A percentile compares a stretch with the other conserved stretches of the same genome.
Conservation (phyloP, 768 basidiomycete genomes). For the Erythrobasidium yunnanense region DNA sequence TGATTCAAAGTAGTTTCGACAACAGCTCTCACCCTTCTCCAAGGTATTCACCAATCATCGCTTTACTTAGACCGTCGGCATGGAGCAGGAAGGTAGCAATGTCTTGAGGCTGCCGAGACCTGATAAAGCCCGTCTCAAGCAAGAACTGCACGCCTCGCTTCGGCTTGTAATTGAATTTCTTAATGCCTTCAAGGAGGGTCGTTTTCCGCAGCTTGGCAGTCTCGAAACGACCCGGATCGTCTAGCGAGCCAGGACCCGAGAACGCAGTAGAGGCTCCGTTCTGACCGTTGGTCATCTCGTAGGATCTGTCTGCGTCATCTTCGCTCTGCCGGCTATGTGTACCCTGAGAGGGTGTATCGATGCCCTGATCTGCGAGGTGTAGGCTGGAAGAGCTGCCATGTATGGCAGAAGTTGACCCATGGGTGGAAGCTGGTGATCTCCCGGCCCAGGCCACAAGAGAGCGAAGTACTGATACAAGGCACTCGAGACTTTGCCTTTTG, state of each 20-base stretch:
- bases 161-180: constrained; percentile 97
- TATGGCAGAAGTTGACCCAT: too few species aligned
- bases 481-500: constrained; percentile 85
- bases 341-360: constrained; percentile 32
- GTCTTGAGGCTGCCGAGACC: constrained; percentile 57
- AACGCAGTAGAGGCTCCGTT: neutral
- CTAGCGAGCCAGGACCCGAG: constrained; percentile 59
- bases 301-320: constrained; percentile 10
- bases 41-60: constrained; percentile 93
- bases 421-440: constrained; percentile 7
- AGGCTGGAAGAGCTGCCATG: too few species aligned
- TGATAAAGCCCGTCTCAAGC: constrained; percentile 75
- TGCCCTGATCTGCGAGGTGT: constrained; percentile 8
- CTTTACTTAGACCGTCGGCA: constrained; percentile 86
- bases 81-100: constrained; percentile 73
- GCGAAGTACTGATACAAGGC: constrained; percentile 72
- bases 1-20: neutral
- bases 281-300: neutral
- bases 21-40: constrained; percentile 70
- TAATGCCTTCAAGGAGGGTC: constrained; percentile 83
- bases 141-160: constrained; percentile 90
- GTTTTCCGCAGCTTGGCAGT: constrained; percentile 95
- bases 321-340: constrained; percentile 27
- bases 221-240: constrained; percentile 86
- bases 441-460: constrained; percentile 78